Evolutionary conservation across 2,329 filamentous ascomycete species (phyloP).

Genomic region (Mycosphaerella arachidis): DNA sequence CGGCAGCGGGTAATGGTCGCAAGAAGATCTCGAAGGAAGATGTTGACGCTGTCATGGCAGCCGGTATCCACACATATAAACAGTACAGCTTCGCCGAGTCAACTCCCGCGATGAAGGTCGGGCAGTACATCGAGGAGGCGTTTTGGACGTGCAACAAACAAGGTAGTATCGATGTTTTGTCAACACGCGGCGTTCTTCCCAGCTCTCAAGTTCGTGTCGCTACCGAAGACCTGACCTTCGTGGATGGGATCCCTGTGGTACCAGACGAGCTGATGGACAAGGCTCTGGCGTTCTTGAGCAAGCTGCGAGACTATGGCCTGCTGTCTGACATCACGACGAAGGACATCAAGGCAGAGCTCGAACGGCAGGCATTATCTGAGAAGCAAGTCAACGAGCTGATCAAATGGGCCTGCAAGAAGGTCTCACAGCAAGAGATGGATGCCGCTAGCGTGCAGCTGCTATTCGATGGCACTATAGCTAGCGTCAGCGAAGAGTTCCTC

Average conservation of each 20-base stretch:
- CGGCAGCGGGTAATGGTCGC: slow-evolving; percentile 26
- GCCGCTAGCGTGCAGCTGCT: slow-evolving; percentile 61
- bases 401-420: slow-evolving; percentile 73
- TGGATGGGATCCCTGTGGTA: slow-evolving; percentile 82
- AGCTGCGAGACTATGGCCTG: slow-evolving; percentile 76
- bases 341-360: slow-evolving; percentile 80
- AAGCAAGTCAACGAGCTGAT: slow-evolving; percentile 78
- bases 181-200: slow-evolving; percentile 79
- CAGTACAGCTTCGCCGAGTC: slow-evolving; percentile 88
- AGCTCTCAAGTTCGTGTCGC: slow-evolving; percentile 76
- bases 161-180: slow-evolving; percentile 80
- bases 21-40: slow-evolving; percentile 56
- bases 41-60: slow-evolving; percentile 65
- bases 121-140: slow-evolving; percentile 83
- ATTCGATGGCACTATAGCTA: slow-evolving; percentile 75
- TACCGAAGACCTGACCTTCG: slow-evolving; percentile 68
- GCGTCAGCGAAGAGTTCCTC: slow-evolving; percentile 50
- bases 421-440: slow-evolving; percentile 68
- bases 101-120: slow-evolving; percentile 78
- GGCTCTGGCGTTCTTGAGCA: slow-evolving; percentile 68
- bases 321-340: slow-evolving; percentile 81
- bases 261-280: slow-evolving; percentile 68
- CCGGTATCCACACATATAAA: slow-evolving; percentile 76
- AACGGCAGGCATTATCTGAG: slow-evolving; percentile 73
- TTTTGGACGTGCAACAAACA: slow-evolving; percentile 91